phyloP scores from a whole-genome alignment of 2,329 filamentous ascomycete species.

The Alternaria tenuissima region DNA sequence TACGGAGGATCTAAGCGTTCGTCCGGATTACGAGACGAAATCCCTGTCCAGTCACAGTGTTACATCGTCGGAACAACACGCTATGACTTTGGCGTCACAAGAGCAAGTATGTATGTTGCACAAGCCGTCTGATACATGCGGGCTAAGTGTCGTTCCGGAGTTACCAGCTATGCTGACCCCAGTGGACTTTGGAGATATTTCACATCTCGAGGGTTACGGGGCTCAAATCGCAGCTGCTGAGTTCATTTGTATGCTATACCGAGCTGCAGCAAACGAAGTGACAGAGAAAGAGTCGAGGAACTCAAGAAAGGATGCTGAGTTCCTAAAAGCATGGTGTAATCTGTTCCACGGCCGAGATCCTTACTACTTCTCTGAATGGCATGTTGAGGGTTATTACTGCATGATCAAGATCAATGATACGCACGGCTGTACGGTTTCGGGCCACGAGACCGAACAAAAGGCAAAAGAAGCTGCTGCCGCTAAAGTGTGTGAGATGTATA shows the following conservation, averaged over 20 bases:
- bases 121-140: not conserved
- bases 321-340: not conserved
- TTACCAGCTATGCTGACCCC: not conserved
- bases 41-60: not conserved
- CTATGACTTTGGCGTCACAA: not conserved
- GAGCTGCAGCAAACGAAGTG: not conserved
- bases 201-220: not conserved
- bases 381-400: not conserved
- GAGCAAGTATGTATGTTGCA: not conserved
- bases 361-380: not conserved
- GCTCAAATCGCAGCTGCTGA: not conserved
- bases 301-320: not conserved
- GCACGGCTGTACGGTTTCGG: not conserved
- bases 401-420: not conserved
- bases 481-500: not conserved
- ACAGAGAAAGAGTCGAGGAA: not conserved
- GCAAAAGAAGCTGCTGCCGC: slow-evolving; percentile 1
- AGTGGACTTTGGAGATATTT: not conserved
- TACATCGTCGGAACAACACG: not conserved
- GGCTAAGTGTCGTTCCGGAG: not conserved
- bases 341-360: not conserved
- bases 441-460: not conserved
- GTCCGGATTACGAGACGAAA: not conserved
- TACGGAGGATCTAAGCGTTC: not conserved
- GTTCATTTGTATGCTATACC: not conserved